phyloP scores from a whole-genome alignment of 164 flowering plant species.

The Stephania yunnanensis region DNA sequence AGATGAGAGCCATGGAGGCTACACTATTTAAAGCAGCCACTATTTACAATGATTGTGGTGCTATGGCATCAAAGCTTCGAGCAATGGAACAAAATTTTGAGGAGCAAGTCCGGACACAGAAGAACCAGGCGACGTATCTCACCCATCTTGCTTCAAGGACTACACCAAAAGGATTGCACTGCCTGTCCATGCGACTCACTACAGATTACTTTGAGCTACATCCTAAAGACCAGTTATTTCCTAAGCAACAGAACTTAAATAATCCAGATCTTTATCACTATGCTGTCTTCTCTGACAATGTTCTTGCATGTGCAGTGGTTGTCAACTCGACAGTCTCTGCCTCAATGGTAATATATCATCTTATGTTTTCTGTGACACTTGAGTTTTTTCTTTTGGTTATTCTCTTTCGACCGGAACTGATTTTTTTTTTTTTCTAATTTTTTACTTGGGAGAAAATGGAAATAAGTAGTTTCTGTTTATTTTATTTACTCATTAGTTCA shows the following conservation, averaged over 20 bases:
- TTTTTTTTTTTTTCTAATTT: neutral
- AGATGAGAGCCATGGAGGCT: constrained; percentile 68
- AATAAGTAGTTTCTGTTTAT: neutral
- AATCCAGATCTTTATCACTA: constrained; percentile 59
- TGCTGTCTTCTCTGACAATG: constrained; percentile 88
- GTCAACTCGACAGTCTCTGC: constrained; percentile 70
- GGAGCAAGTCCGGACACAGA: constrained; percentile 64
- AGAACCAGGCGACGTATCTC: constrained; percentile 54
- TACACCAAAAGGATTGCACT: constrained; percentile 86
- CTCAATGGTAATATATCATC: constrained; percentile 45
- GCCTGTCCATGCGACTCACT: constrained; percentile 86
- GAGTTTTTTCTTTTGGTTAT: neutral
- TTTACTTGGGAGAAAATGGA: neutral
- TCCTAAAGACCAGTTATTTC: constrained; percentile 47
- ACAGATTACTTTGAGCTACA: constrained; percentile 63
- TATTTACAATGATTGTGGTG: constrained; percentile 58
- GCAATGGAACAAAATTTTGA: constrained; percentile 73
- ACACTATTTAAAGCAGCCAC: constrained; percentile 58
- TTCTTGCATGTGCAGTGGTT: constrained; percentile 87
- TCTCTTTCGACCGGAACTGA: neutral
- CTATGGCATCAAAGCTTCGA: constrained; percentile 66
- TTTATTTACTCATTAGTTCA: neutral
- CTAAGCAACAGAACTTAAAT: constrained; percentile 41
- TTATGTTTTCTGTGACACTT: neutral
- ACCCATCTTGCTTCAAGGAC: constrained; percentile 76